Percentiles rank a stretch among this genome's conserved stretches.
phyloP scores from a whole-genome alignment of 495 filamentous ascomycete species.

The Neurospora sp. region DNA sequence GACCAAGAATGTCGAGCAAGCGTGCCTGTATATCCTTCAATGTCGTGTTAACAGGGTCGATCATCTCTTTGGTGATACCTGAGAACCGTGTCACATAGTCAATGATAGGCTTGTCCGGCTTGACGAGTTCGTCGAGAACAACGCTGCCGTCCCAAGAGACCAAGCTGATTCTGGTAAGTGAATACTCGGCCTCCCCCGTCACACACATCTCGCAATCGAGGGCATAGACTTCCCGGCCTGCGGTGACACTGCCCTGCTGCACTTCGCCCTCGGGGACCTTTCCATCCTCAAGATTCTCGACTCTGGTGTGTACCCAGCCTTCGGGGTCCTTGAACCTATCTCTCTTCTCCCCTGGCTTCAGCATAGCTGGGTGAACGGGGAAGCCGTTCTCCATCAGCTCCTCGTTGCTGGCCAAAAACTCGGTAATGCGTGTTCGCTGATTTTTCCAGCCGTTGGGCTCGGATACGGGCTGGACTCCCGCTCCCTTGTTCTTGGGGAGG shows the following conservation, averaged over 20 bases:
- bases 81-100: conserved; percentile 88
- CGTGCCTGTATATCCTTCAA: conserved; percentile 72
- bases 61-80: conserved; percentile 77
- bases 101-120: conserved; percentile 70
- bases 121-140: conserved; percentile 83
- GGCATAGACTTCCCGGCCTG: conserved; percentile 68
- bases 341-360: conserved; percentile 36
- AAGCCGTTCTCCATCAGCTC: conserved; percentile 79
- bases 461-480: conserved; percentile 45
- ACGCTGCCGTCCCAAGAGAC: conserved; percentile 76
- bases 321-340: conserved; percentile 38
- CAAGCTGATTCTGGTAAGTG: conserved; percentile 80
- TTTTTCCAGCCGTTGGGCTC: conserved; percentile 53
- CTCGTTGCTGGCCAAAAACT: conserved; percentile 57
- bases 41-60: conserved; percentile 72
- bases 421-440: conserved; percentile 66
- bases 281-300: conserved; percentile 57
- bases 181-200: conserved; percentile 62
- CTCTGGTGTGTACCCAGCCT: conserved; percentile 75
- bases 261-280: conserved; percentile 57
- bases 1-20: conserved; percentile 61
- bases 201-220: conserved; percentile 97
- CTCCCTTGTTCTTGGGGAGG: conserved; percentile 51
- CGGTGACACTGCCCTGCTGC: conserved; percentile 71
- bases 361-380: conserved; percentile 63